Base-by-base conservation (phyloP, 495 filamentous ascomycete species). In the Podospora bellae-mahoneyi region DNA sequence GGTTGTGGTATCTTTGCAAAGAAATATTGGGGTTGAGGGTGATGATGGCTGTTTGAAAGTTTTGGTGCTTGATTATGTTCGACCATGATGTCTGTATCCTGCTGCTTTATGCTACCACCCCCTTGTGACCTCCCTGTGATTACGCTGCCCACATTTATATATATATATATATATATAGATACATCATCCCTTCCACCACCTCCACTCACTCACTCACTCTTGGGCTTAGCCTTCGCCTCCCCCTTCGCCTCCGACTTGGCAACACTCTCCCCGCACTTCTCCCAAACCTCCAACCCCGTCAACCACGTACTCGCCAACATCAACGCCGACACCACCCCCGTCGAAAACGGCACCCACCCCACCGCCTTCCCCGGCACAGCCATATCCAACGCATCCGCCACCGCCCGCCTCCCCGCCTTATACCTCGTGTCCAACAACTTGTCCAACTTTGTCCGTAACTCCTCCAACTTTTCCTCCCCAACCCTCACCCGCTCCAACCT, bases 261-360 rank as follows among this genome's bases (percentile, higher is more conserved):
- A 4, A 80, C 68, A 56, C 80, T 76, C 15, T 69, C 71, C 18
- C 76, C 79, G 65, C 82, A 80, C 68, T 76, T 76, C 62, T 85
- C 82, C 88, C 88, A 91, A 10, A 89, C 82, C 71, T 87, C 86
- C 71, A 78, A 66, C 9, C 79, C 80, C 26, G 85, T 84, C 73
- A 90, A 69, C 26, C 85, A 63, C 5, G 89, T 89, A 69, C 87
- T 90, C 34, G 82, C 68, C 23, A 88, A 76, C 84, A 86, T 87
- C 19, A 81, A 77, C 44, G 81, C 56, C 4, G 83, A 85, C 16
- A 89, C 80, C 16, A 75, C 77, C 44, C 81, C 76, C 5, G 82
- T 77, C 1, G 76, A 71, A 0, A 80, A 76, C 5, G 76, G 74
- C 60, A 87, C 72, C 88, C 88, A 90, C 0, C 85, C 84, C 20